Percentiles rank a stretch among this genome's conserved stretches.
Evolutionary conservation across 1,139 yeast genomes (phyloP).

Genomic region (Blastobotrys serpentis): DNA sequence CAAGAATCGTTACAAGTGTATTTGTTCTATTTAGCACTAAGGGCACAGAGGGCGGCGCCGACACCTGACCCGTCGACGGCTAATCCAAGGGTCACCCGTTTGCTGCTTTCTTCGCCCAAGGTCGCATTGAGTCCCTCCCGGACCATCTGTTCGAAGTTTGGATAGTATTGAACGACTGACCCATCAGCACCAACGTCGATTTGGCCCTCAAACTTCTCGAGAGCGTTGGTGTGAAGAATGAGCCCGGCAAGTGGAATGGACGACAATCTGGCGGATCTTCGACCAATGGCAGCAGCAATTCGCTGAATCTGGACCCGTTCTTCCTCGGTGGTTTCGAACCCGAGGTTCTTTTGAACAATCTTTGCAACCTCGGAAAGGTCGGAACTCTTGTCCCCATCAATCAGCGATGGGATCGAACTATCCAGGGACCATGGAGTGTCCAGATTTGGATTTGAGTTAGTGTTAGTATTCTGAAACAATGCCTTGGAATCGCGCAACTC

Average conservation of each 20-base stretch:
- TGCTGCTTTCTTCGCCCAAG: constrained; percentile 57
- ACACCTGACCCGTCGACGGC: constrained; percentile 96
- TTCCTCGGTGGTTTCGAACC: constrained; percentile 58
- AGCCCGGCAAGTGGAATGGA: constrained; percentile 89
- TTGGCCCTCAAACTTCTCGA: constrained; percentile 51
- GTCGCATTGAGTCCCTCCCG: constrained; percentile 71
- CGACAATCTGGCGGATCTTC: constrained; percentile 80
- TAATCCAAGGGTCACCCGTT: constrained; percentile 66
- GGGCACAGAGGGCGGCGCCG: constrained; percentile 92
- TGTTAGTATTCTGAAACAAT: constrained; percentile 42
- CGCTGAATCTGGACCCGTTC: constrained; percentile 77
- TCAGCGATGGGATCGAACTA: constrained; percentile 78
- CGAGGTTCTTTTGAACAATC: constrained; percentile 31
- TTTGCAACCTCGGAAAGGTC: constrained; percentile 65
- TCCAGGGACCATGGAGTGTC: constrained; percentile 70
- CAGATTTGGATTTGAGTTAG: constrained; percentile 45
- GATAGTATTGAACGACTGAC: constrained; percentile 86
- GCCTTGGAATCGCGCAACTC: constrained; percentile 61
- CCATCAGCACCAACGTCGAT: constrained; percentile 96
- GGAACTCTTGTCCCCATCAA: constrained; percentile 78
- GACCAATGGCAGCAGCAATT: constrained; percentile 73
- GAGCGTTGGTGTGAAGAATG: constrained; percentile 53
- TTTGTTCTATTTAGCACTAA: constrained; percentile 30
- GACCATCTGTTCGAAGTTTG: constrained; percentile 75
- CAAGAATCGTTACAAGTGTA: neutral